These are phyloP conservation scores for Boletus sensibilis DNA, from an alignment of 768 basidiomycete species.

Conservation along the genomic window DNA sequence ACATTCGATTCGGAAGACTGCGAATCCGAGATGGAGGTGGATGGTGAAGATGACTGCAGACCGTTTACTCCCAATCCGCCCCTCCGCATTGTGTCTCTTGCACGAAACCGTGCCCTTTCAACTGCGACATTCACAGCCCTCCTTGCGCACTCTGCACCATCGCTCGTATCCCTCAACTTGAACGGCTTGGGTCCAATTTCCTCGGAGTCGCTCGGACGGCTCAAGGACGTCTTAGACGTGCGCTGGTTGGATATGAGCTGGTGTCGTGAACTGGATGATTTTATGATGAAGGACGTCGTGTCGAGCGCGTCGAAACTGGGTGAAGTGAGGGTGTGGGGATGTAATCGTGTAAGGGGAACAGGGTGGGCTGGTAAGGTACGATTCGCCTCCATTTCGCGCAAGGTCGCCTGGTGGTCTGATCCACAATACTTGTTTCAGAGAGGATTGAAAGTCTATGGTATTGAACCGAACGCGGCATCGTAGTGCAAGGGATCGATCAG, in stretches of 20 bases:
- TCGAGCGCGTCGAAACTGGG: slow-evolving; percentile 41
- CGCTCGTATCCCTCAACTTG: slow-evolving; percentile 62
- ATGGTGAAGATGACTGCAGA: background rate
- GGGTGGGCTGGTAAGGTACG: slow-evolving; percentile 48
- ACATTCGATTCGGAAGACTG: slow-evolving; percentile 9
- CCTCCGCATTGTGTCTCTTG: slow-evolving; percentile 54
- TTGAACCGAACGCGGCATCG: slow-evolving; percentile 40
- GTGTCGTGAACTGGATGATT: slow-evolving; percentile 83
- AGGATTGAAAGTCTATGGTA: slow-evolving; percentile 29
- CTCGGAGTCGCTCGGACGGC: slow-evolving; percentile 43
- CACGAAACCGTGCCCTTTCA: slow-evolving; percentile 58
- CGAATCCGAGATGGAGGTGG: slow-evolving; percentile 21
- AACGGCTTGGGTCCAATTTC: slow-evolving; percentile 73
- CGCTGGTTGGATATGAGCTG: slow-evolving; percentile 76
- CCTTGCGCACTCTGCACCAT: slow-evolving; percentile 62
- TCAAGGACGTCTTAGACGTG: slow-evolving; percentile 42
- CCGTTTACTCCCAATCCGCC: slow-evolving; percentile 39
- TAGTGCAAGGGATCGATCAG: background rate
- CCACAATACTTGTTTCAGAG: slow-evolving; percentile 14
- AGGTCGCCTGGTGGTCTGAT: background rate
- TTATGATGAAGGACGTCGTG: slow-evolving; percentile 69
- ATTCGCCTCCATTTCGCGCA: background rate
- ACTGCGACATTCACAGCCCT: slow-evolving; percentile 57
- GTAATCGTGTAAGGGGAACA: slow-evolving; percentile 45
- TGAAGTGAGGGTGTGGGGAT: slow-evolving; percentile 55